Base-by-base conservation (phyloP, 192 early-diverging fungal species). In the Coemansia sp. region DNA sequence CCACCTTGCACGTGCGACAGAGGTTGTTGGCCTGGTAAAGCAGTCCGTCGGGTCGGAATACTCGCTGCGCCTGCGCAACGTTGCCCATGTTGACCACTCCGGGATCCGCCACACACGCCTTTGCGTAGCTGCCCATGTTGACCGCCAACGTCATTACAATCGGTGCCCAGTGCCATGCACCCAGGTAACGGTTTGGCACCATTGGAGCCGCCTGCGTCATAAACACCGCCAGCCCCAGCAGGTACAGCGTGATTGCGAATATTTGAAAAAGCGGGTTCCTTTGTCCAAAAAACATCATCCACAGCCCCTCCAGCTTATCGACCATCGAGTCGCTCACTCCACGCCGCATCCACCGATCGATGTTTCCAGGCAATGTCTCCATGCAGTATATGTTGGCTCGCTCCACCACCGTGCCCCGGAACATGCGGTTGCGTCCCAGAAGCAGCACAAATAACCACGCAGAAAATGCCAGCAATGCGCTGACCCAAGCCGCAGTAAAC, bases 401-500 rank as follows among this genome's bases (percentile, higher is more conserved):
- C 54, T 61, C 70, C 13, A 73, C 63, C 8, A 50, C 33, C 4
- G 70, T 66, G 27, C 41, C 62, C 5, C 58, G 62, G 44, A 72
- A 72, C 62, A 65, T 65, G 58, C 69, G 62, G 46, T 60, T 72
- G 43, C 57, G 69, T 4, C 69, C 69, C 9, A 72, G 69, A 6
- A 65, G 46, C 53, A 72, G 47, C n/a, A 65, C 49, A 53, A 57
- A 65, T 37, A 72, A 57, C 62, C 62, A 64, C 27, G 46, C 38
- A 15, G 50, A 41, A 22, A 72, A 53, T 46, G 37, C 50, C 22
- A 43, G 27, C 20, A 60, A 40, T 29, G 43, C 37, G 1, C 36
- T 29, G 30, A 41, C 58, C 49, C 62, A 64, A 3, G 40, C 13
- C 44, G 39, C 47, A 18, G 61, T 60, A 41, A 58, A 50, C 15